These are phyloP conservation scores for Boletus speciosus DNA, from an alignment of 768 basidiomycete genomes.

Conservation along the genomic window DNA sequence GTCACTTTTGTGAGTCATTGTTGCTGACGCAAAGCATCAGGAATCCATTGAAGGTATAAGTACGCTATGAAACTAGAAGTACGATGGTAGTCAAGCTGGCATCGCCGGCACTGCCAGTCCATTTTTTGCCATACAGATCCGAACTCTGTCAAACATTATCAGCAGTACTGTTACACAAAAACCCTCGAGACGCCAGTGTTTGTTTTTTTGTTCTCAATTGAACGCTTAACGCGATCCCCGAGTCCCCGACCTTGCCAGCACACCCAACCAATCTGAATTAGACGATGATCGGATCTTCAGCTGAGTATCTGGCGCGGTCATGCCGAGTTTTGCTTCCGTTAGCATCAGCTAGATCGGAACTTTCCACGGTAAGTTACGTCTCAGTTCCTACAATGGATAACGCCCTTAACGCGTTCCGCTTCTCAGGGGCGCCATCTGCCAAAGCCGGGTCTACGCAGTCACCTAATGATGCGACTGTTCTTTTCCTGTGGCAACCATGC, in stretches of 20 bases:
- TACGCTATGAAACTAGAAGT: background rate
- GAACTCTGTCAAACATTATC: background rate
- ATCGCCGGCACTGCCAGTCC: background rate
- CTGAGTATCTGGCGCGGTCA: background rate
- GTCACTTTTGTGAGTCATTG: background rate
- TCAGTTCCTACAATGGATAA: background rate
- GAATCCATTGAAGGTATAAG: background rate
- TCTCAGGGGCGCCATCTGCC: background rate
- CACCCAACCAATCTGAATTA: background rate
- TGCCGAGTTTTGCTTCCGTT: background rate
- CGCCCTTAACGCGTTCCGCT: background rate
- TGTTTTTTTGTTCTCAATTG: background rate
- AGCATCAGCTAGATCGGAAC: background rate
- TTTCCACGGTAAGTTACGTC: background rate
- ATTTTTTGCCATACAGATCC: no score
- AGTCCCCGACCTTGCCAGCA: background rate
- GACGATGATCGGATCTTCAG: background rate
- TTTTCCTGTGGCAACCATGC: background rate
- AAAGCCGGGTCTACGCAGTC: background rate
- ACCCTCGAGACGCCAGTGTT: background rate
- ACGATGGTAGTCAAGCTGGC: background rate
- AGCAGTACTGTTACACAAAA: background rate
- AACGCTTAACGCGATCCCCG: background rate
- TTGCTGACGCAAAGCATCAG: background rate
- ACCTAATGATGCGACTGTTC: background rate